Conservation (phyloP, 306 rosid species). For the Glycine tomentella region DNA sequence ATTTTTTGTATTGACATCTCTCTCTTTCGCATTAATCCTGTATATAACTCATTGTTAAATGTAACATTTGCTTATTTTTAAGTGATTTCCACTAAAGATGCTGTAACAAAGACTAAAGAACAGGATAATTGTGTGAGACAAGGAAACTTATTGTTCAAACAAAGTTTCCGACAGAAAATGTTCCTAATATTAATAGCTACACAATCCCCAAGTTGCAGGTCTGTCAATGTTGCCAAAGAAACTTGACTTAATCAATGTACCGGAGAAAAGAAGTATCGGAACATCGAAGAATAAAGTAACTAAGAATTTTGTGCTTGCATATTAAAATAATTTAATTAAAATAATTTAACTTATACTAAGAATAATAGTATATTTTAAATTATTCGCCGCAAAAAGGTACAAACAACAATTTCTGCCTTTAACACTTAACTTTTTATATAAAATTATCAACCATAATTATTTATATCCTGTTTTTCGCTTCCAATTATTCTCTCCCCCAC, state of each 20-base stretch:
- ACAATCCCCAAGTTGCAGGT: constrained; percentile 18
- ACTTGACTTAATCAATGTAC: constrained; percentile 9
- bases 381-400: background rate
- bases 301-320: background rate
- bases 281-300: background rate
- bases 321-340: too few species aligned
- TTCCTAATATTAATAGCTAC: constrained; percentile 35
- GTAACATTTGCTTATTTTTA: background rate
- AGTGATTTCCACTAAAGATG: background rate
- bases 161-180: constrained; percentile 43
- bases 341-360: background rate
- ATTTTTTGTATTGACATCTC: too few species aligned
- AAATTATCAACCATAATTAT: background rate
- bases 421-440: background rate
- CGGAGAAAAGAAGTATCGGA: background rate
- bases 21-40: background rate
- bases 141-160: constrained; percentile 42
- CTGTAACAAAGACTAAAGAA: too few species aligned
- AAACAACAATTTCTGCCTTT: background rate
- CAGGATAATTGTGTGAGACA: constrained; percentile 25
- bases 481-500: background rate
- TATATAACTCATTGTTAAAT: background rate
- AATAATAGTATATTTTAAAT: background rate
- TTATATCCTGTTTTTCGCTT: background rate
- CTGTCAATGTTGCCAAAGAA: background rate